Percentiles rank a stretch among this genome's conserved stretches.
Evolutionary conservation across 2,329 filamentous ascomycete genomes (phyloP).

Genomic region (Cladosporium sp.): DNA sequence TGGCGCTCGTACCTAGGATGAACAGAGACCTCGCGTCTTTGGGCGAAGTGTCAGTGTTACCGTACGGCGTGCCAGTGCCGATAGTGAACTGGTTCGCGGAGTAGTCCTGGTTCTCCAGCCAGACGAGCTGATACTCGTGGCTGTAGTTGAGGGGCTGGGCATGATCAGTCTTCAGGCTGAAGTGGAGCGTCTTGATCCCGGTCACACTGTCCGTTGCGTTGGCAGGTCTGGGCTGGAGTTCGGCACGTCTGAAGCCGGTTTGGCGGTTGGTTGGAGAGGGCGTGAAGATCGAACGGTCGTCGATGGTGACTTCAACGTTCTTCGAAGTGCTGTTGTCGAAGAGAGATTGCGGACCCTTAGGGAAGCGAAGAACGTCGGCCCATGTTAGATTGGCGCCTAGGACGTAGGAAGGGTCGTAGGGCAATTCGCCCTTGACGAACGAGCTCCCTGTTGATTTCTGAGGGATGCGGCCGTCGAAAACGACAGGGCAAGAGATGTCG

Average conservation of each 20-base stretch:
- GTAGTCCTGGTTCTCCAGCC: constrained; percentile 44
- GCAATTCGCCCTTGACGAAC: constrained; percentile 38
- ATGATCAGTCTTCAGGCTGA: constrained; percentile 50
- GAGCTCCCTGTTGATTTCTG: constrained; percentile 31
- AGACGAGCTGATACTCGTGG: constrained; percentile 56
- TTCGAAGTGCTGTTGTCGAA: constrained; percentile 40
- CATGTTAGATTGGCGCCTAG: constrained; percentile 49
- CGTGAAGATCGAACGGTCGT: constrained; percentile 54
- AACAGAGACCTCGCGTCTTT: constrained; percentile 16
- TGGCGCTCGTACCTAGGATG: constrained; percentile 29
- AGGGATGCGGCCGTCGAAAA: constrained; percentile 41
- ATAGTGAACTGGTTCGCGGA: constrained; percentile 46
- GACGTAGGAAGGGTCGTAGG: constrained; percentile 49
- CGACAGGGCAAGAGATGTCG: constrained; percentile 1
- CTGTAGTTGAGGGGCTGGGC: constrained; percentile 50
- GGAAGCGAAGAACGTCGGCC: constrained; percentile 47
- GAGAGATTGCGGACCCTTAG: constrained; percentile 35
- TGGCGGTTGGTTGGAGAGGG: constrained; percentile 55
- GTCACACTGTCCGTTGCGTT: constrained; percentile 47
- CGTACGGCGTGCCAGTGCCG: constrained; percentile 26
- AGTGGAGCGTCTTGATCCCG: constrained; percentile 57
- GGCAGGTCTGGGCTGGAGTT: constrained; percentile 49
- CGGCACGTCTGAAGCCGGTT: constrained; percentile 55
- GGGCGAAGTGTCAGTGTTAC: constrained; percentile 39
- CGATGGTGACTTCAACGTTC: constrained; percentile 51